These are phyloP conservation scores for Solanum neorickii DNA, from an alignment of 257 asterid species.

Conservation along the genomic window DNA sequence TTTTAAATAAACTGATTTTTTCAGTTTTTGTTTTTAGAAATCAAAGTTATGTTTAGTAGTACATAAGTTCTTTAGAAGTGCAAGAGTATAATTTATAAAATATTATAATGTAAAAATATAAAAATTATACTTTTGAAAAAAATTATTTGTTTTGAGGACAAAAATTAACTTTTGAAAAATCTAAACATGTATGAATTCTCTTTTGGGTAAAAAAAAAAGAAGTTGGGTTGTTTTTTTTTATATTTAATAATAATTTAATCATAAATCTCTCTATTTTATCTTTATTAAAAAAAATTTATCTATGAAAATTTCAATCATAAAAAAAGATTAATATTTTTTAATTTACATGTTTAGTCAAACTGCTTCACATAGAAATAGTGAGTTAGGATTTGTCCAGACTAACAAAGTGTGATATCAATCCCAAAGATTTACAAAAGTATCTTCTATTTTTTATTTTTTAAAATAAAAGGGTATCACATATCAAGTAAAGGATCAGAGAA, in stretches of 20 bases:
- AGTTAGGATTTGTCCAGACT: neutral
- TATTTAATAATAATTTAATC: too few relatives aligned
- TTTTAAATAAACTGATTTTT: neutral
- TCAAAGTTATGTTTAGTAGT: neutral
- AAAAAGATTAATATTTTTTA: too few relatives aligned
- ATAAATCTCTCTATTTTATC: too few relatives aligned
- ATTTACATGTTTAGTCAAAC: too few relatives aligned
- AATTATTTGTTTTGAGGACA: neutral
- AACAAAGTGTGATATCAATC: neutral
- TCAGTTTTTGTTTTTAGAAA: neutral
- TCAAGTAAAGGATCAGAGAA: neutral
- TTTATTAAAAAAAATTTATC: neutral
- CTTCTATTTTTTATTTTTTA: neutral
- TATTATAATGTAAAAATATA: neutral
- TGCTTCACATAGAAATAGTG: neutral
- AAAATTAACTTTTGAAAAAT: neutral
- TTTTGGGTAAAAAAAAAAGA: neutral
- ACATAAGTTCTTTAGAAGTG: neutral
- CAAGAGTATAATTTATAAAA: neutral
- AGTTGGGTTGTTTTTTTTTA: neutral
- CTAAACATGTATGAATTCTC: neutral
- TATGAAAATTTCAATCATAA: neutral
- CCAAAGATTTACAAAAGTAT: neutral
- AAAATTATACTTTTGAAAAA: neutral
- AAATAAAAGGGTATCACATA: neutral